A percentile compares a stretch with the other conserved stretches of the same genome.
Conservation (phyloP, 371 early-diverging fungal genomes). For the Dinochytrium kinnereticum region DNA sequence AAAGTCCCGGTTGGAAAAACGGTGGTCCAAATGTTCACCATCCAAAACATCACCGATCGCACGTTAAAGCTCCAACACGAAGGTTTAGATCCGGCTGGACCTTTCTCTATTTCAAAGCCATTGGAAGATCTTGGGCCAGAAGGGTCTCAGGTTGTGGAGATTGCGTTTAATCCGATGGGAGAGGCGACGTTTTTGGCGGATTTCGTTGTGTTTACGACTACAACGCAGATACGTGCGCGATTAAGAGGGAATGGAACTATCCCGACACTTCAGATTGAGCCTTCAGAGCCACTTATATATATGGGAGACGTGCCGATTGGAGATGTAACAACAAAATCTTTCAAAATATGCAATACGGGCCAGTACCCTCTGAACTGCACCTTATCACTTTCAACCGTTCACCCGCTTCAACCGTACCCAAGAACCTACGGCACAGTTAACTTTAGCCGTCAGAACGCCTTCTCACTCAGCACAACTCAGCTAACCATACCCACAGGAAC, state of each 20-base stretch:
- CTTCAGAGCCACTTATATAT: conserved; percentile 5
- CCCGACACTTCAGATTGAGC: conserved; percentile 35
- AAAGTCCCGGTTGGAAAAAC: conserved; percentile 20
- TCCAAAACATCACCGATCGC: conserved; percentile 25
- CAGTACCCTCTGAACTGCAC: conserved; percentile 18
- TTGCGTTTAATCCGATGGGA: conserved; percentile 35
- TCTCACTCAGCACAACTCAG: conserved; percentile 28
- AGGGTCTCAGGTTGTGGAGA: neutral
- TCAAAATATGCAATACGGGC: conserved; percentile 35
- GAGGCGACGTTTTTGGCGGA: conserved; percentile 5
- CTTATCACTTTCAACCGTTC: conserved; percentile 11
- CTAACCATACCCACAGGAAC: conserved; percentile 23
- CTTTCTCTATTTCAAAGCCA: conserved; percentile 27
- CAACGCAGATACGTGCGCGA: conserved; percentile 8
- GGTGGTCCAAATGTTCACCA: neutral
- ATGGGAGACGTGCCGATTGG: conserved; percentile 45
- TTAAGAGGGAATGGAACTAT: conserved; percentile 38
- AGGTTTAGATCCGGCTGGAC: conserved; percentile 24
- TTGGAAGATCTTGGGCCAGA: conserved; percentile 25
- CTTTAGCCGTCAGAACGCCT: conserved; percentile 25
- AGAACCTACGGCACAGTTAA: conserved; percentile 26
- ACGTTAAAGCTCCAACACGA: conserved; percentile 12
- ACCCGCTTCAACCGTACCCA: neutral
- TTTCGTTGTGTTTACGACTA: conserved; percentile 21
- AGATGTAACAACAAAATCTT: conserved; percentile 29